Percentiles rank a stretch among this genome's conserved stretches.
phyloP scores from a whole-genome alignment of 768 basidiomycete genomes.

The Mrakia frigida region DNA sequence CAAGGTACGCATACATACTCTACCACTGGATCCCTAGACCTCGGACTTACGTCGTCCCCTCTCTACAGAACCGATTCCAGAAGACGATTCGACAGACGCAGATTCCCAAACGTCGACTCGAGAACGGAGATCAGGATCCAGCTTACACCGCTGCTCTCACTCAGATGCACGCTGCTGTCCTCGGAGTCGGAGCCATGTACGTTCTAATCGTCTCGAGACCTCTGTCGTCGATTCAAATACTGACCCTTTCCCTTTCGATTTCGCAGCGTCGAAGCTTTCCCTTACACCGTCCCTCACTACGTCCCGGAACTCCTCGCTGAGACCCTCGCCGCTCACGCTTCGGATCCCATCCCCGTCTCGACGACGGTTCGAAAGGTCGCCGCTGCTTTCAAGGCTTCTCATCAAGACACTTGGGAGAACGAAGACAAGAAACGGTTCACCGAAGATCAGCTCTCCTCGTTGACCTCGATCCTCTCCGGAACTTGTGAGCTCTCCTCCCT shows the following conservation, averaged over 20 bases:
- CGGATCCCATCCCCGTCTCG: slow-evolving; percentile 84
- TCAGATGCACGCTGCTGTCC: slow-evolving; percentile 77
- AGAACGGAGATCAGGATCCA: slow-evolving; percentile 48
- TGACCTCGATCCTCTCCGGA: slow-evolving; percentile 82
- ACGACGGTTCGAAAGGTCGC: slow-evolving; percentile 51
- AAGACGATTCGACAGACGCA: slow-evolving; percentile 58
- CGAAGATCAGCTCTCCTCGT: slow-evolving; percentile 80
- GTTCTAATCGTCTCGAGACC: background rate
- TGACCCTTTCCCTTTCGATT: background rate
- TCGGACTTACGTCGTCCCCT: background rate
- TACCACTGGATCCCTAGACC: background rate
- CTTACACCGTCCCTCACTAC: slow-evolving; percentile 93
- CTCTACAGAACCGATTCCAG: slow-evolving; percentile 69
- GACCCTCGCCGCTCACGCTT: slow-evolving; percentile 72
- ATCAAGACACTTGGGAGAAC: slow-evolving; percentile 65
- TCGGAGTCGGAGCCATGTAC: slow-evolving; percentile 80
- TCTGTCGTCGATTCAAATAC: background rate
- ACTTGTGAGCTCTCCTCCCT: slow-evolving; percentile 46
- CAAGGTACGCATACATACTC: slow-evolving; percentile 53
- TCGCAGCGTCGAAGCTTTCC: slow-evolving; percentile 73
- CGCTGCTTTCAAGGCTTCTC: slow-evolving; percentile 68
- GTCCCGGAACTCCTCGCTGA: slow-evolving; percentile 62
- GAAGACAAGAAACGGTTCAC: slow-evolving; percentile 72
- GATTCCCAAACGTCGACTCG: slow-evolving; percentile 58
- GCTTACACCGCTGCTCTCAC: slow-evolving; percentile 67